Percentiles rank a stretch among this genome's conserved stretches.
phyloP scores from a whole-genome alignment of 257 asterid species.

The Mentha longifolia region DNA sequence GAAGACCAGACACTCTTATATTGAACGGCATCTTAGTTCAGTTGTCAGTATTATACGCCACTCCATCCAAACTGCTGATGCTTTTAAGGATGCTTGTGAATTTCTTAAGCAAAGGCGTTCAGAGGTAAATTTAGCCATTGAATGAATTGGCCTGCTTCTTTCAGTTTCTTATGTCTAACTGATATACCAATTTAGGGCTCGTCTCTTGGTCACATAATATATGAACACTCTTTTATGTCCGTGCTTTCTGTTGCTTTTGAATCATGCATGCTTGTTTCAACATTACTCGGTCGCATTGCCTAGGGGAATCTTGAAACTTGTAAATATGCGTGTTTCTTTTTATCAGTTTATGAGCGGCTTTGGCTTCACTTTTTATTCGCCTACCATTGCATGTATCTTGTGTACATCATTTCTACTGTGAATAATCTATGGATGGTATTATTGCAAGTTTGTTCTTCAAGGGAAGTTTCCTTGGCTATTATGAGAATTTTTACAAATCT shows the following conservation, averaged over 20 bases:
- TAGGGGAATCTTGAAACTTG: slow-evolving; percentile 9
- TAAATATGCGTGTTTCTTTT: background rate
- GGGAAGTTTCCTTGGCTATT: background rate
- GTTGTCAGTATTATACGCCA: slow-evolving; percentile 77
- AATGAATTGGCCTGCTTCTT: slow-evolving; percentile 15
- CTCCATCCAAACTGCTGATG: slow-evolving; percentile 74
- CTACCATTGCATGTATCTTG: background rate
- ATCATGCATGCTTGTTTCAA: slow-evolving; percentile 12
- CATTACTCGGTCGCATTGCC: background rate
- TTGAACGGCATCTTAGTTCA: slow-evolving; percentile 79
- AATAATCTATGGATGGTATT: background rate
- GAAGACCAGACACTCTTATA: slow-evolving; percentile 79
- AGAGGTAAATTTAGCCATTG: slow-evolving; percentile 56
- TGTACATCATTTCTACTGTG: background rate
- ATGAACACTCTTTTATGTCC: background rate
- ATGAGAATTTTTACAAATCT: no score
- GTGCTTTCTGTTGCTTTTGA: slow-evolving; percentile 2
- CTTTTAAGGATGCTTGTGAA: slow-evolving; percentile 73
- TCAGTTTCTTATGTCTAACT: slow-evolving; percentile 24
- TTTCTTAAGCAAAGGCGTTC: slow-evolving; percentile 58
- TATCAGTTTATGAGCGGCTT: background rate
- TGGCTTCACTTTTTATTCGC: background rate
- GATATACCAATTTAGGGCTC: background rate
- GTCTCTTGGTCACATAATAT: slow-evolving; percentile 20
- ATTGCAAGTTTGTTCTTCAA: background rate